Conservation (phyloP, 768 basidiomycete genomes). For the Coprinopsis marcescibilis region DNA sequence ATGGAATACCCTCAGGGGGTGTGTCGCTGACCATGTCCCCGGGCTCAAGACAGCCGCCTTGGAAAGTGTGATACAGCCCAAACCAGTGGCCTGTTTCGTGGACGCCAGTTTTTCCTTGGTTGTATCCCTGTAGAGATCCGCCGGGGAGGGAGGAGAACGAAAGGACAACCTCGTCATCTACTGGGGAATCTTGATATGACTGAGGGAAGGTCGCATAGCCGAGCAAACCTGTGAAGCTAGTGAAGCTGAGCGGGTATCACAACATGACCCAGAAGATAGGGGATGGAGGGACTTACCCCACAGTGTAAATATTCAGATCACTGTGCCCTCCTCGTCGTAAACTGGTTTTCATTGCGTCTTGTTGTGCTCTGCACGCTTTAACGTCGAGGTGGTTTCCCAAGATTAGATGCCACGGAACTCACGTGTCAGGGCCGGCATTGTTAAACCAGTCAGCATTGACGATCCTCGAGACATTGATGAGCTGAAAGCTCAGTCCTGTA, state of each 20-base stretch:
- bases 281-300: background rate
- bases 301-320: conserved; percentile 31
- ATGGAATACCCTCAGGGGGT: conserved; percentile 30
- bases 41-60: conserved; percentile 31
- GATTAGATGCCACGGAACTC: conserved; percentile 13
- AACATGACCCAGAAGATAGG: background rate
- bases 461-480: conserved; percentile 27
- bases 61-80: conserved; percentile 41
- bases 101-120: conserved; percentile 31
- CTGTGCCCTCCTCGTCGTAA: conserved; percentile 30
- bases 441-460: conserved; percentile 36
- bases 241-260: conserved; percentile 20
- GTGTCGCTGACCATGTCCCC: conserved; percentile 37
- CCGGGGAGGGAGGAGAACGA: conserved; percentile 25
- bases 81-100: conserved; percentile 46
- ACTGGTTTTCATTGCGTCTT: conserved; percentile 32
- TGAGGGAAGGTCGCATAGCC: conserved; percentile 42
- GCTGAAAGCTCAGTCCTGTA: conserved; percentile 29
- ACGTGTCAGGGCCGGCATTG: conserved; percentile 30
- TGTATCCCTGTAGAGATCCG: conserved; percentile 28
- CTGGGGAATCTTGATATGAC: conserved; percentile 22
- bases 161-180: conserved; percentile 35
- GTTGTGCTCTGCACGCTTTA: conserved; percentile 8
- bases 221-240: conserved; percentile 27
- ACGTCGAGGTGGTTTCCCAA: background rate